Base-by-base conservation (phyloP, 2,329 filamentous ascomycete genomes). In the Phaeosphaeriaceae sp. region DNA sequence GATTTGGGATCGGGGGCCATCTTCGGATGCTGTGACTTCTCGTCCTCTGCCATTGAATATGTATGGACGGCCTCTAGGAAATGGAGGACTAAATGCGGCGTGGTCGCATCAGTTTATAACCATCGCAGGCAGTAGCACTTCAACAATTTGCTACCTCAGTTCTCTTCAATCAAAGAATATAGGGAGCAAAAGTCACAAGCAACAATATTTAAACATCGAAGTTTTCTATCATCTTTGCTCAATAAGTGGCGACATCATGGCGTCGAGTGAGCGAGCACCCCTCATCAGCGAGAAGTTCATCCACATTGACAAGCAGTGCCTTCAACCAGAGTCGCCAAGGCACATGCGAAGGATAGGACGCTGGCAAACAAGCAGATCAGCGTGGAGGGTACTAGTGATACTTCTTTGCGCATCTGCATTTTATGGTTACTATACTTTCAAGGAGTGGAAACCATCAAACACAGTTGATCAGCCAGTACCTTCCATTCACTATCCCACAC, bases 241-340 rank as follows among this genome's bases (percentile, higher is more conserved):
- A 29, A 37, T 9, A 12, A 17, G 30, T 17, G 16, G 6, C 42
- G 20, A 9, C 40, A 47, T 6, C 2, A 64, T 64, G 61, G 41
- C 36, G 26, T 44, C 28, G 11, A n/a, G 28, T 17, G 54, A 61
- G 39, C 53, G 41, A 20, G 26, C 33, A 17, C 60, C 58, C 30
- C 34, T 62, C 18, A 28, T 64, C 34, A 36, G 44, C 12, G 52
- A 62, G 28, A 64, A 63, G 46, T 33, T 23, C 15, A 23, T 40
- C n/a, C 34, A 46, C 11, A 23, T 50, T 9, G 40, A 56, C n/a
- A 21, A 41, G 13, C 44, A 28, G 15, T n/a, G 33, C 15, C 8
- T 4, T 13, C 29, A 29, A 12, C 16, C 11, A 28, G 4, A 15
- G 35, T 28, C 26, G 6, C 16, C 21, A 3, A 23, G 4, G 16